These are phyloP conservation scores for Phytophthora hibernalis DNA, from an alignment of 352 stramenopile genomes.

Conservation along the genomic window DNA sequence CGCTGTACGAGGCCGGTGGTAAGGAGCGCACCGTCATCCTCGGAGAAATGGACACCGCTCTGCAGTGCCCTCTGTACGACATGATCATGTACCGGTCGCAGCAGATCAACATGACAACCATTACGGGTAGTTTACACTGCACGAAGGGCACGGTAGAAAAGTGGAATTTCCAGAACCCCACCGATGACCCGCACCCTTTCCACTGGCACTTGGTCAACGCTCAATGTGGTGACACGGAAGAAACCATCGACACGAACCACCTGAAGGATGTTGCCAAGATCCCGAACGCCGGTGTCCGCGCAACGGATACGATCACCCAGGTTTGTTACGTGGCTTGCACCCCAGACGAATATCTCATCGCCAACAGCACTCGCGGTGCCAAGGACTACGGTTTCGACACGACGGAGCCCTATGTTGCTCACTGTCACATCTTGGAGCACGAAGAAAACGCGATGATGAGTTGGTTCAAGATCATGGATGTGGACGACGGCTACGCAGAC, in stretches of 20 bases:
- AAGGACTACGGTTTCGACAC: slow-evolving; percentile 78
- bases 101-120: slow-evolving; percentile 60
- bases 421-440: slow-evolving; percentile 84
- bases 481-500: slow-evolving; percentile 45
- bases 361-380: slow-evolving; percentile 54
- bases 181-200: slow-evolving; percentile 81
- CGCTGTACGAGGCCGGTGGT: slow-evolving; percentile 55
- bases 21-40: slow-evolving; percentile 63
- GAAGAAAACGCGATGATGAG: slow-evolving; percentile 86
- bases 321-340: slow-evolving; percentile 85
- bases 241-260: slow-evolving; percentile 69
- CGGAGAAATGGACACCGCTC: slow-evolving; percentile 57
- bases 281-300: slow-evolving; percentile 60
- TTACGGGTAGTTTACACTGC: slow-evolving; percentile 55
- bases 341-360: slow-evolving; percentile 68
- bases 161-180: slow-evolving; percentile 85
- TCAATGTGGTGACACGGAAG: slow-evolving; percentile 68
- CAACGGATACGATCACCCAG: slow-evolving; percentile 54
- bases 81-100: slow-evolving; percentile 66
- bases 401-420: slow-evolving; percentile 72
- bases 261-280: slow-evolving; percentile 80
- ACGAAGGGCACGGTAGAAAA: slow-evolving; percentile 81
- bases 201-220: slow-evolving; percentile 85
- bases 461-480: slow-evolving; percentile 71
- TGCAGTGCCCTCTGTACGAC: slow-evolving; percentile 44